These are phyloP conservation scores for Globisporangium solare DNA, from an alignment of 352 stramenopile genomes.

Conservation along the genomic window DNA sequence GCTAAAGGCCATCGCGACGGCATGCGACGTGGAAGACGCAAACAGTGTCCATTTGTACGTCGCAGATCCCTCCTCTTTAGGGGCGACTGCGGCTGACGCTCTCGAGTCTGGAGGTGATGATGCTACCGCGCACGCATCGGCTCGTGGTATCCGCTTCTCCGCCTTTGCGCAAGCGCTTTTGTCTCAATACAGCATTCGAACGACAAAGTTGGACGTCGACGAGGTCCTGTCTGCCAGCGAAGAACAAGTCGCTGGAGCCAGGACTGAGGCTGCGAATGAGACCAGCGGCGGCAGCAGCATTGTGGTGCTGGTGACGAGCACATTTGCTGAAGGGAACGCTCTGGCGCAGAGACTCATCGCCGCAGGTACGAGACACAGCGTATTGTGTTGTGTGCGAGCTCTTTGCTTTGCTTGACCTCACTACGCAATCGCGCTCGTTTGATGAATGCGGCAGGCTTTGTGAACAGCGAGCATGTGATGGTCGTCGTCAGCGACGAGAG, in stretches of 20 bases:
- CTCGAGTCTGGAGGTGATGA: no score
- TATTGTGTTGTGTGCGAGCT: neutral
- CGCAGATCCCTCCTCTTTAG: neutral
- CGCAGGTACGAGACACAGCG: conserved; percentile 18
- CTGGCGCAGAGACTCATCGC: conserved; percentile 17
- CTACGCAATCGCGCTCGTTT: neutral
- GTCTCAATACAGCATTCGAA: conserved; percentile 29
- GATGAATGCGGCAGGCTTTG: conserved; percentile 10
- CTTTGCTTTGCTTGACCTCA: neutral
- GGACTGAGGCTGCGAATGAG: neutral
- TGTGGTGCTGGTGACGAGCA: conserved; percentile 26
- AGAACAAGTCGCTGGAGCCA: neutral
- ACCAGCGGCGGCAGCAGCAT: conserved; percentile 2
- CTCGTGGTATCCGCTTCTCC: neutral
- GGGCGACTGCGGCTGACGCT: no score
- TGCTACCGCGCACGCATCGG: no score
- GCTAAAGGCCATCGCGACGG: conserved; percentile 3
- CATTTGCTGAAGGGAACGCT: conserved; percentile 7
- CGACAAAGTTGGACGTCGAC: conserved; percentile 9
- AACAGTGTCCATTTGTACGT: conserved; percentile 4
- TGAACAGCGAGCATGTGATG: conserved; percentile 10
- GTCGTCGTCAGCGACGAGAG: conserved; percentile 41
- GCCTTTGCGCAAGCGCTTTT: conserved; percentile 21
- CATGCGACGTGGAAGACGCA: conserved; percentile 2
- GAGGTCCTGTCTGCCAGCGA: neutral